A percentile compares a stretch with the other conserved stretches of the same genome.
Conservation (phyloP, 2,329 filamentous ascomycete species). For the Metarhizium sp. region DNA sequence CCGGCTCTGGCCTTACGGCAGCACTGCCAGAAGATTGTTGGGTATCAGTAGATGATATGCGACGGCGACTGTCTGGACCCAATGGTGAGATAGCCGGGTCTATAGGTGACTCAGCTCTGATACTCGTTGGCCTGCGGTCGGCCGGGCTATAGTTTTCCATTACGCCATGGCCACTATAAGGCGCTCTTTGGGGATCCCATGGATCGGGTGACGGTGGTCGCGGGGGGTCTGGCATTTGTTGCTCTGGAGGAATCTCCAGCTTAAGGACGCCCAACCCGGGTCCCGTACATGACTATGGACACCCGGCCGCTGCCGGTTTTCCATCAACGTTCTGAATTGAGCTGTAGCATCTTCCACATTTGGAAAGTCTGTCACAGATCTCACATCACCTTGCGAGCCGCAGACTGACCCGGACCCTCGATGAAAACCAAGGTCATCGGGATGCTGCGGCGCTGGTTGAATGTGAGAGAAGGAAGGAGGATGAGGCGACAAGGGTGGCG, state of each 20-base stretch:
- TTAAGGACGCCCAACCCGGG: too few species aligned
- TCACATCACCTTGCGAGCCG: constrained; percentile 2
- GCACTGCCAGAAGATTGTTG: constrained; percentile 3
- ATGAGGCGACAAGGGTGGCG: constrained; percentile 17
- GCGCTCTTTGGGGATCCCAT: constrained; percentile 27
- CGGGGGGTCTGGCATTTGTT: constrained; percentile 16
- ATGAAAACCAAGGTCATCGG: not conserved
- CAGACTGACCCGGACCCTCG: constrained; percentile 1
- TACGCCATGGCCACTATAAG: constrained; percentile 11
- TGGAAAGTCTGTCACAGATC: constrained; percentile 1
- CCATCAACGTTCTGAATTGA: constrained; percentile 19
- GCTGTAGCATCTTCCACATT: constrained; percentile 19
- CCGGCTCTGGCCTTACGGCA: constrained; percentile 4
- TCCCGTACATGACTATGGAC: not conserved
- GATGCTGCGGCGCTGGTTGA: constrained; percentile 1
- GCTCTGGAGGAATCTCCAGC: constrained; percentile 5
- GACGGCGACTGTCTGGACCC: not conserved
- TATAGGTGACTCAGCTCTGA: constrained; percentile 9
- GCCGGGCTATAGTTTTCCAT: constrained; percentile 11
- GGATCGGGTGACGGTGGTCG: constrained; percentile 32
- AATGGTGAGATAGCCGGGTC: constrained; percentile 9
- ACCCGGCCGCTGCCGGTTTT: not conserved
- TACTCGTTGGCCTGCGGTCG: constrained; percentile 11
- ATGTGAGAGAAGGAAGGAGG: constrained; percentile 6
- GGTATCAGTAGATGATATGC: not conserved